Percentiles rank a stretch among this genome's conserved stretches.
Evolutionary conservation across 1,139 yeast genomes (phyloP).

Genomic region (Maudiozyma humilis): DNA sequence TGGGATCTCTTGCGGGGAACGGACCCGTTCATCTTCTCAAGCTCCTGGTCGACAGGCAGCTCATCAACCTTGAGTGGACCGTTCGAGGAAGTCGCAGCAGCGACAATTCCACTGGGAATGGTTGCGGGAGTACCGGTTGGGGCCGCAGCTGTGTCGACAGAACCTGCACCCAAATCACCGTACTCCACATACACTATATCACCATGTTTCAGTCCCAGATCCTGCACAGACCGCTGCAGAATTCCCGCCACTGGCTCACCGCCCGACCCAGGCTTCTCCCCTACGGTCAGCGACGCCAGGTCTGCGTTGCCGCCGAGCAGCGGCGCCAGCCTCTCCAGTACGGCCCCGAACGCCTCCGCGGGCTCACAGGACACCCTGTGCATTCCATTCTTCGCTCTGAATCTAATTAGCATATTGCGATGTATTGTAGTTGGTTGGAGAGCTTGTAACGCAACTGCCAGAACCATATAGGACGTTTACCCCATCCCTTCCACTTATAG

Average conservation of each 20-base stretch:
- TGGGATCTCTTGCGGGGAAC: constrained; percentile 55
- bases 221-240: constrained; percentile 40
- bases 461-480: no score
- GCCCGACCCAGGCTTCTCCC: constrained; percentile 42
- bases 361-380: constrained; percentile 53
- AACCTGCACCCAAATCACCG: constrained; percentile 17
- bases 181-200: constrained; percentile 63
- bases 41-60: constrained; percentile 55
- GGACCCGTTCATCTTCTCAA: constrained; percentile 64
- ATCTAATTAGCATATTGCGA: constrained; percentile 52
- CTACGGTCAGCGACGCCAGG: constrained; percentile 27
- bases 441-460: no score
- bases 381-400: constrained; percentile 79
- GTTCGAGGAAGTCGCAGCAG: constrained; percentile 1
- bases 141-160: neutral
- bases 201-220: constrained; percentile 69
- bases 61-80: constrained; percentile 31
- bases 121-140: constrained; percentile 5
- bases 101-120: constrained; percentile 1
- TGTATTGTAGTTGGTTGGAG: no score
- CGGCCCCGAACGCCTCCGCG: constrained; percentile 40
- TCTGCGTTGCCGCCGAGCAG: constrained; percentile 22
- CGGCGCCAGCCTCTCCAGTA: constrained; percentile 38
- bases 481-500: no score
- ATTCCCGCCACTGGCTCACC: constrained; percentile 42